Evolutionary conservation across 2,329 filamentous ascomycete genomes (phyloP).

Genomic region (Fragosphaeria purpurea): DNA sequence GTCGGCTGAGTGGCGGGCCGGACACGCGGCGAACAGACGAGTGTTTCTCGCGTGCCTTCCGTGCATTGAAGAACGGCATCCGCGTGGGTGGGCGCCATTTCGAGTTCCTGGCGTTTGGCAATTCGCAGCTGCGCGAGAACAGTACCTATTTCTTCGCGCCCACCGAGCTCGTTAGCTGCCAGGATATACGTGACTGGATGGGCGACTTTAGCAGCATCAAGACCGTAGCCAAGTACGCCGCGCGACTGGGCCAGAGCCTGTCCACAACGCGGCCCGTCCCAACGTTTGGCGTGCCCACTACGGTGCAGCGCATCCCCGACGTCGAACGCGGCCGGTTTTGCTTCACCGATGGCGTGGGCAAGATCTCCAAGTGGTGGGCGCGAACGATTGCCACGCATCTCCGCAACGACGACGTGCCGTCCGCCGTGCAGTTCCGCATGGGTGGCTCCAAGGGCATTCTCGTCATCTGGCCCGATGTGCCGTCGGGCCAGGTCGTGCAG

Average conservation of each 20-base stretch:
- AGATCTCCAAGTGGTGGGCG: conserved; percentile 73
- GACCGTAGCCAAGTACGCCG: conserved; percentile 79
- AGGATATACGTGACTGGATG: conserved; percentile 77
- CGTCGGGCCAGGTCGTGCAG: conserved; percentile 52
- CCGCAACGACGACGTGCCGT: conserved; percentile 54
- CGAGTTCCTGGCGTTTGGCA: conserved; percentile 87
- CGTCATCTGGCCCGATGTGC: conserved; percentile 58
- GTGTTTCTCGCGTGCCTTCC: conserved; percentile 63
- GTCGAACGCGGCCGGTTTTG: conserved; percentile 57
- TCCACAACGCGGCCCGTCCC: conserved; percentile 76
- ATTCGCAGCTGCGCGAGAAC: conserved; percentile 86
- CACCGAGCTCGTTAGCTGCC: conserved; percentile 54
- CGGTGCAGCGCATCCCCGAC: conserved; percentile 53
- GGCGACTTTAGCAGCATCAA: conserved; percentile 73
- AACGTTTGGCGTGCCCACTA: conserved; percentile 48
- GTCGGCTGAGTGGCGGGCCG: conserved; percentile 46
- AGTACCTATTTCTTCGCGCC: conserved; percentile 89
- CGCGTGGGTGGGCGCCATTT: conserved; percentile 71
- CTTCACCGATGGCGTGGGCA: conserved; percentile 90
- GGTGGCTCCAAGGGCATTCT: conserved; percentile 89
- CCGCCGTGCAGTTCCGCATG: conserved; percentile 83
- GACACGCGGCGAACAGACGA: conserved; percentile 52
- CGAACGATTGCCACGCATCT: conserved; percentile 64
- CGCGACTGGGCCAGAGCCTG: conserved; percentile 87
- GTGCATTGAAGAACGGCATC: conserved; percentile 68